phyloP scores from a whole-genome alignment of 2,329 filamentous ascomycete species.

The Neoascochyta sp. region DNA sequence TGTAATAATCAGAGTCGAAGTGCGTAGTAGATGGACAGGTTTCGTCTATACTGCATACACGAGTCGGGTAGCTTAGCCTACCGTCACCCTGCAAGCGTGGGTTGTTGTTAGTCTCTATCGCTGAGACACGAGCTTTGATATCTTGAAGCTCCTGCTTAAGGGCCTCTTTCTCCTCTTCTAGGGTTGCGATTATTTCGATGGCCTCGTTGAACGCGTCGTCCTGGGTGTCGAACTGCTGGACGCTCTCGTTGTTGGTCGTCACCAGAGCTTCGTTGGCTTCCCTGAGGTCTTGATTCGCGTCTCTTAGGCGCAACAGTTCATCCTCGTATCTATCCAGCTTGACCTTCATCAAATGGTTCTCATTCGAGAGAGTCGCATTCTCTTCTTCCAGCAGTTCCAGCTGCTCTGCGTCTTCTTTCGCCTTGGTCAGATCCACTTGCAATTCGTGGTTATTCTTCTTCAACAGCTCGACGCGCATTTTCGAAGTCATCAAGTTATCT shows the following conservation, averaged over 20 bases:
- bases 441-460: conserved; percentile 31
- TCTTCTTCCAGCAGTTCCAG: conserved; percentile 26
- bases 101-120: conserved; percentile 10
- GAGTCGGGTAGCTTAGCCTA: conserved; percentile 14
- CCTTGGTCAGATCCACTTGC: conserved; percentile 22
- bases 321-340: conserved; percentile 21
- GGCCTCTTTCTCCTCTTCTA: conserved; percentile 26
- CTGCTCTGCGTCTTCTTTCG: conserved; percentile 23
- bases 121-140: conserved; percentile 18
- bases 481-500: conserved; percentile 27
- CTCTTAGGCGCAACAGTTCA: conserved; percentile 7
- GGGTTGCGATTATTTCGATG: conserved; percentile 28
- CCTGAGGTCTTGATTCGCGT: conserved; percentile 21
- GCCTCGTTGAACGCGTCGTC: conserved; percentile 33
- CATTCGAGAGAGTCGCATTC: conserved; percentile 23
- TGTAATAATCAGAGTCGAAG: conserved; percentile 39
- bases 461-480: conserved; percentile 30
- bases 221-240: conserved; percentile 22
- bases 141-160: conserved; percentile 22
- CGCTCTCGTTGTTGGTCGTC: conserved; percentile 26
- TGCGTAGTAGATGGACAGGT: conserved; percentile 36
- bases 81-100: conserved; percentile 14
- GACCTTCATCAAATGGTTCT: conserved; percentile 20
- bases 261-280: conserved; percentile 22
- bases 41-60: conserved; percentile 34